Evolutionary conservation across 1,284 basidiomycete genomes (phyloP), one percentile per base, ranked within the genome.

Genomic region (Tausonia pullulans): DNA sequence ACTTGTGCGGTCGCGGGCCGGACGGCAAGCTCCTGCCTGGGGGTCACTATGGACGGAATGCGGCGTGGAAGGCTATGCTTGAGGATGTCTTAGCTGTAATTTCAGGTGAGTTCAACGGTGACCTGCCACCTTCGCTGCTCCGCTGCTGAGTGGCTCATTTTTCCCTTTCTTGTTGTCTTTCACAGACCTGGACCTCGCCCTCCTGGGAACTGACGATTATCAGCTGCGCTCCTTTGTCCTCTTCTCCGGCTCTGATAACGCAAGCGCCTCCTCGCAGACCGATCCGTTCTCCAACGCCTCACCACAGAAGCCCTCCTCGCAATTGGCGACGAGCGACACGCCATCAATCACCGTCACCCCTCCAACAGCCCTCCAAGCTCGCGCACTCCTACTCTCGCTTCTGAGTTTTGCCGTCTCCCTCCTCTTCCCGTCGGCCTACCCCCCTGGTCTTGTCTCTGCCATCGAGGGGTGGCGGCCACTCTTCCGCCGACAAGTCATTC

Each of bases 301-400:
- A 3, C 14, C 44, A 6, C 40, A 60, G 27, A 11, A 5, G 8
- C 11, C 6, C 5, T 13, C 52, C 14, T 10, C 52, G 45, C 13
- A 52, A n/a, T 10, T 43, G 39, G 7, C 14, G 16, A 10, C 9
- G n/a, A 49, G 48, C 8, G 14, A 45, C 44, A 11, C 16, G n/a
- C 16, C 58, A n/a, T 16, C 58, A 43, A 46, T 46, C 58, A 44
- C 46, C 39, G 3, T 52, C 44, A 39, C 14, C 53, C 1, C 5
- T 7, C 41, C 48, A 50, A 14, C 14, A 16, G 13, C 51, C 51
- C n/a, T 63, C 5, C 60, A 55, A 44, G 46, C 54, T n/a, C 64
- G 58, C n/a, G 52, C 64, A 3, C 64, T 65, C 13, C 46, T 65
- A 8, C 59, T 56, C n/a, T 9, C 54, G 14, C 49, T 65, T 5